These are phyloP conservation scores for Phaeosphaeriaceae sp. DNA, from an alignment of 2,329 filamentous ascomycete species.

Conservation along the genomic window DNA sequence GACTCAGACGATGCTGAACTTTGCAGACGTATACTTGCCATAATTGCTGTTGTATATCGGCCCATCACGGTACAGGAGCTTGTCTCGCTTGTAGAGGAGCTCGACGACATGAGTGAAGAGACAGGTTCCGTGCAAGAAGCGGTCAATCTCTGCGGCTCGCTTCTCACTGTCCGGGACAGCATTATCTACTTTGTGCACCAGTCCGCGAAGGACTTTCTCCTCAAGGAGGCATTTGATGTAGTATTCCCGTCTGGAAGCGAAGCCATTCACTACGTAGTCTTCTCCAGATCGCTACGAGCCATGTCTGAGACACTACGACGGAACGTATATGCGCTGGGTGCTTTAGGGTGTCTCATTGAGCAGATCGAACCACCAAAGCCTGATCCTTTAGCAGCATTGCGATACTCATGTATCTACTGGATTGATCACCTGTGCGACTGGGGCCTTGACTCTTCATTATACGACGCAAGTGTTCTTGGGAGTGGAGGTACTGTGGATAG, in stretches of 20 bases:
- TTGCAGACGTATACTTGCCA: slow-evolving; percentile 48
- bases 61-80: slow-evolving; percentile 50
- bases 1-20: slow-evolving; percentile 30
- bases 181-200: slow-evolving; percentile 22
- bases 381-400: slow-evolving; percentile 31
- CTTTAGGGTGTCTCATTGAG: slow-evolving; percentile 20
- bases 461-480: background rate
- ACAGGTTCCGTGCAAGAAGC: slow-evolving; percentile 41
- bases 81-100: slow-evolving; percentile 21
- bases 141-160: slow-evolving; percentile 45
- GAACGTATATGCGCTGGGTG: slow-evolving; percentile 31
- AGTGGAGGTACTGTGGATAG: background rate
- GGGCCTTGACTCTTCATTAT: slow-evolving; percentile 8
- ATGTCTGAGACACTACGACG: slow-evolving; percentile 23
- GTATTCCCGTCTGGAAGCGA: slow-evolving; percentile 40
- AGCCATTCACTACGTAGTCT: slow-evolving; percentile 20
- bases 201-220: slow-evolving; percentile 54
- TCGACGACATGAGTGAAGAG: slow-evolving; percentile 2
- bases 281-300: slow-evolving; percentile 38
- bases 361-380: slow-evolving; percentile 23
- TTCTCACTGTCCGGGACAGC: slow-evolving; percentile 43
- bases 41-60: slow-evolving; percentile 39
- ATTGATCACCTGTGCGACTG: slow-evolving; percentile 36
- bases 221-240: slow-evolving; percentile 14
- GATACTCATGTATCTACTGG: slow-evolving; percentile 44